Base-by-base conservation (phyloP, 495 filamentous ascomycete genomes). In the Xylaria curta region DNA sequence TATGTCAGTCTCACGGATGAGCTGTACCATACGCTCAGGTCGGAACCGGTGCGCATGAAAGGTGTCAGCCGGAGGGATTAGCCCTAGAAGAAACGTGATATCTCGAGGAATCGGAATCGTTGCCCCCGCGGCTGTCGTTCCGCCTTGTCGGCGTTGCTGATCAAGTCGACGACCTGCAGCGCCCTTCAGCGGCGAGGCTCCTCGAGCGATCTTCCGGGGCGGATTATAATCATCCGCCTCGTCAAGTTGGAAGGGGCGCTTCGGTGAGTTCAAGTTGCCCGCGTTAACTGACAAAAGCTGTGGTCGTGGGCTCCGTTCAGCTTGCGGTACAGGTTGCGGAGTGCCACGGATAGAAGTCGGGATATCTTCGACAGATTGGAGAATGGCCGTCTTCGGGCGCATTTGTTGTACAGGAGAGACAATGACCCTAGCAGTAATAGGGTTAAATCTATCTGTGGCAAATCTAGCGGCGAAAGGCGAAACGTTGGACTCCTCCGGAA, bases 171-270 rank as follows among this genome's bases (percentile, higher is more conserved):
- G 90, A 47, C 92, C 91, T 24, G 95, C 93, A 1, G 90, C 90
- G 13, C 91, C 92, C 79, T 96, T 97, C 33, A 98, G 85, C 0
- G 97, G 95, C 4, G 69, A 19, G 93, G 97, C 60, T 92, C 94
- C 28, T 90, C 96, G 90, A 61, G 86, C 84, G 64, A 95, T 82
- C 78, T 98, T 98, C 56, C 94, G 91, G 4, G 94, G 94, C 17
- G 90, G 91, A 68, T 82, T 82, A 33, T 76, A 75, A 54, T 95
- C 93, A 46, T 95, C 94, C 31, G 87, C 88, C 33, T 94, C 93
- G 59, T 96, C 93, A 9, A 80, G 70, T 10, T 87, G 88, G 44
- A 91, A 86, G 0, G 92, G 87, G 13, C 94, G 86, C 77, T 97
- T 97, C 0, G 94, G 94, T 7, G 93, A 95, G 68, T 90, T 89